Conservation (phyloP, 768 basidiomycete species). For the Tubosaeta sp. region DNA sequence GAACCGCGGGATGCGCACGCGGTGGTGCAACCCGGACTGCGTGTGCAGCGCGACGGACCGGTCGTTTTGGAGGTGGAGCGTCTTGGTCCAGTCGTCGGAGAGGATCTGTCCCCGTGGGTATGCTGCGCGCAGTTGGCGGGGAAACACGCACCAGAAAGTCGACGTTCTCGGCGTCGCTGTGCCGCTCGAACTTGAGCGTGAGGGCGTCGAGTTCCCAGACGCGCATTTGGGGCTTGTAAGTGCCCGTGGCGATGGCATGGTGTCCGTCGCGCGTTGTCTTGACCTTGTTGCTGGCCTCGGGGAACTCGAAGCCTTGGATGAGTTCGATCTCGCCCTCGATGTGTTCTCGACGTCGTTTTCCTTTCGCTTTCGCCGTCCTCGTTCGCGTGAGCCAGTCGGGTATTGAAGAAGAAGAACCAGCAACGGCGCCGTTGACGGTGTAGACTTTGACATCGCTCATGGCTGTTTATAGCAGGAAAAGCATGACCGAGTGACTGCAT, state of each 20-base stretch:
- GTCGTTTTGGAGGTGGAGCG: conserved; percentile 94
- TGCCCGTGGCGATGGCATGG: conserved; percentile 91
- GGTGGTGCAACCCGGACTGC: conserved; percentile 89
- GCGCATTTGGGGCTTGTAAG: conserved; percentile 96
- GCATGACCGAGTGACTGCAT: background rate
- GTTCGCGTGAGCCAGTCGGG: conserved; percentile 90
- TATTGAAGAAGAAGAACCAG: conserved; percentile 85
- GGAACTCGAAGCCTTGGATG: conserved; percentile 95
- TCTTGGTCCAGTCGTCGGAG: conserved; percentile 98
- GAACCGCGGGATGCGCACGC: conserved; percentile 90
- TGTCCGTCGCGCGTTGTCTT: conserved; percentile 90
- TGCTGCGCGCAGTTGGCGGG: background rate
- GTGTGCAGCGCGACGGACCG: conserved; percentile 94
- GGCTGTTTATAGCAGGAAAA: conserved; percentile 4
- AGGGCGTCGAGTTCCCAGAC: conserved; percentile 95
- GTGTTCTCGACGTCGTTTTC: conserved; percentile 68
- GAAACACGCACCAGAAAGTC: conserved; percentile 91
- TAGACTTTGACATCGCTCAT: conserved; percentile 72
- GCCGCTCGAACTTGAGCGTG: conserved; percentile 91
- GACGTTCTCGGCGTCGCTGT: conserved; percentile 94
- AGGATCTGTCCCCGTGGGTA: conserved; percentile 56
- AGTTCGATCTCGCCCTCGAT: conserved; percentile 85
- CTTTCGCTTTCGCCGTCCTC: conserved; percentile 49
- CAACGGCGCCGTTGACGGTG: conserved; percentile 90
- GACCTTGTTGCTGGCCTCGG: conserved; percentile 90